Evolutionary conservation across 176 grass and related monocot species (phyloP).

Genomic region (Zoysia pacifica): DNA sequence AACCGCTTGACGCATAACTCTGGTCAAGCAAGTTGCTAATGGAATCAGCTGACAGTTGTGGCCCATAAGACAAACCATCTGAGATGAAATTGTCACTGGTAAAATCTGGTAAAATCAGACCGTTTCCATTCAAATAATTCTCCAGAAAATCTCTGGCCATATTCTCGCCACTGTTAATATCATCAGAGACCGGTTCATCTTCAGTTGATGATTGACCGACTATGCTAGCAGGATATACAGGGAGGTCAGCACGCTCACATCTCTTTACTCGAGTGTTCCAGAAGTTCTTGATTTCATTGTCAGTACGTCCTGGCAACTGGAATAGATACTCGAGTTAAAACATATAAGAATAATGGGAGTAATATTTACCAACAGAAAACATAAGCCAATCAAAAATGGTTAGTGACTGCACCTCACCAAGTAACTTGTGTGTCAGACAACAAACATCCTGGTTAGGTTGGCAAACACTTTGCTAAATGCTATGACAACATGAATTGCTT

Average conservation of each 20-base stretch:
- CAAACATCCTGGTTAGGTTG: slow-evolving; percentile 1
- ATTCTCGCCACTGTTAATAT: slow-evolving; percentile 55
- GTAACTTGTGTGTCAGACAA: slow-evolving; percentile 14
- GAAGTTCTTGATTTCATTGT: slow-evolving; percentile 99
- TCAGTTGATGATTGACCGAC: slow-evolving; percentile 52
- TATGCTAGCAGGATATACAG: slow-evolving; percentile 71
- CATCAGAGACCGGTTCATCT: slow-evolving; percentile 55
- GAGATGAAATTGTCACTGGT: slow-evolving; percentile 59
- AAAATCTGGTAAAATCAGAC: slow-evolving; percentile 58
- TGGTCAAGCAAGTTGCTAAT: slow-evolving; percentile 53
- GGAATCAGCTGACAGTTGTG: slow-evolving; percentile 53
- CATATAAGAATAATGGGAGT: neutral
- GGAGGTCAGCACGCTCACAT: slow-evolving; percentile 70
- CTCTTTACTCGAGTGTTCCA: slow-evolving; percentile 98
- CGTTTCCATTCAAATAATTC: slow-evolving; percentile 38
- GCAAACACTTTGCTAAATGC: neutral
- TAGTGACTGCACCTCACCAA: neutral
- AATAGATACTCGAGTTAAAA: slow-evolving; percentile 38
- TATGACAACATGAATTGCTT: neutral
- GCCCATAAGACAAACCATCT: slow-evolving; percentile 60
- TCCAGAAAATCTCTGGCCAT: slow-evolving; percentile 46
- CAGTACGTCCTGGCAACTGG: slow-evolving; percentile 95
- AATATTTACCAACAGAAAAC: neutral
- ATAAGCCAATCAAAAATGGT: neutral
- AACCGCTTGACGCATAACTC: slow-evolving; percentile 60